A percentile compares a stretch with the other conserved stretches of the same genome.
Evolutionary conservation across 2,329 filamentous ascomycete genomes (phyloP).

Genomic region (Nemania sp.): DNA sequence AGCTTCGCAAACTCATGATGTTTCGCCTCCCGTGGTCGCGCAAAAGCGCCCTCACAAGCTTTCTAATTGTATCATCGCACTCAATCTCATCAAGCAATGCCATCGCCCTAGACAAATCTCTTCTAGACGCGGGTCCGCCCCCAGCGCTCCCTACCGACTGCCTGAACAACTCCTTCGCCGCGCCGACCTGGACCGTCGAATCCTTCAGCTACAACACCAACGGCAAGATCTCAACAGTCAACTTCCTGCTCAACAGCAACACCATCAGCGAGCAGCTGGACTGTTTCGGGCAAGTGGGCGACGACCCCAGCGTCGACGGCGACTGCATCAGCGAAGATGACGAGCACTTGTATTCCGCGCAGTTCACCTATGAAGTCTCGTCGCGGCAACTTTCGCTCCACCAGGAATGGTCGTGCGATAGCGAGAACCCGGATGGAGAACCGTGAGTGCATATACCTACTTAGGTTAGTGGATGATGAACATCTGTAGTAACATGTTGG

Average conservation of each 20-base stretch:
- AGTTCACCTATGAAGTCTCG: neutral
- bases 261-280: neutral
- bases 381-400: neutral
- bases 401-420: neutral
- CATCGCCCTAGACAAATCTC: neutral
- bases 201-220: slow-evolving; percentile 1
- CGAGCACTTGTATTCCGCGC: neutral
- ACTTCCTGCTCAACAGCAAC: slow-evolving; percentile 5
- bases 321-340: neutral
- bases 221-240: neutral
- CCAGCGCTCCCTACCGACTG: neutral
- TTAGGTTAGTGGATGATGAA: neutral
- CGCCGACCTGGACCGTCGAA: slow-evolving; percentile 3
- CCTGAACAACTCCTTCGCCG: slow-evolving; percentile 5
- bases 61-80: neutral
- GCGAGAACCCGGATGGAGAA: neutral
- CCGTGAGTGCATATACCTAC: neutral
- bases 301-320: neutral
- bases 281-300: neutral
- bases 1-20: neutral
- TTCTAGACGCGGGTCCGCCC: neutral
- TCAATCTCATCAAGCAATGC: neutral
- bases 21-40: neutral
- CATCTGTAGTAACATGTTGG: neutral
- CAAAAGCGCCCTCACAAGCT: neutral